These are phyloP conservation scores for Isoetes engelmannii DNA, from an alignment of 83 land plant genomes.

Conservation along the genomic window DNA sequence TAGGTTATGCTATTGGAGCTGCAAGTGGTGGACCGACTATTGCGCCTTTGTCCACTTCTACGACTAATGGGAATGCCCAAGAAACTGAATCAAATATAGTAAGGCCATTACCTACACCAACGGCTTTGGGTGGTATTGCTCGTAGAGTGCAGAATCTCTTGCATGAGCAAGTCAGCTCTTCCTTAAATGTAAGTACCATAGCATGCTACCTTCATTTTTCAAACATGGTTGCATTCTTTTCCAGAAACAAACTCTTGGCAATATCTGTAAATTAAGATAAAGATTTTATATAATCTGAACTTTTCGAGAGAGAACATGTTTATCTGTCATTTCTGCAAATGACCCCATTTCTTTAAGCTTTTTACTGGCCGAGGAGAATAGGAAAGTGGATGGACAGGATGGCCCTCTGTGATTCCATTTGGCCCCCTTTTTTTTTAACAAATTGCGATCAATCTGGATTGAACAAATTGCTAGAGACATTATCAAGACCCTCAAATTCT, in stretches of 20 bases:
- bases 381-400: too few relatives aligned
- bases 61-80: background rate
- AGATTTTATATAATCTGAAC: background rate
- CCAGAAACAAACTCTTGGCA: too few relatives aligned
- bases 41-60: background rate
- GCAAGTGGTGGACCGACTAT: background rate
- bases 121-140: constrained; percentile 61
- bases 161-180: constrained; percentile 46
- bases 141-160: constrained; percentile 52
- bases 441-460: too few relatives aligned
- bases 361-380: too few relatives aligned
- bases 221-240: too few relatives aligned
- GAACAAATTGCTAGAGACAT: too few relatives aligned
- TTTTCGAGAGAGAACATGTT: background rate
- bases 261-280: too few relatives aligned
- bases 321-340: too few relatives aligned
- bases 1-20: background rate
- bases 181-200: constrained; percentile 44
- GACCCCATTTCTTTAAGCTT: too few relatives aligned
- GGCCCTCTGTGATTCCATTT: too few relatives aligned
- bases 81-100: constrained; percentile 4
- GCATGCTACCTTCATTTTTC: background rate
- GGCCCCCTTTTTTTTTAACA: too few relatives aligned
- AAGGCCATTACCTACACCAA: constrained; percentile 52
- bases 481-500: too few relatives aligned